phyloP scores from a whole-genome alignment of 305 asterid species.

The Solanum hybrid region DNA sequence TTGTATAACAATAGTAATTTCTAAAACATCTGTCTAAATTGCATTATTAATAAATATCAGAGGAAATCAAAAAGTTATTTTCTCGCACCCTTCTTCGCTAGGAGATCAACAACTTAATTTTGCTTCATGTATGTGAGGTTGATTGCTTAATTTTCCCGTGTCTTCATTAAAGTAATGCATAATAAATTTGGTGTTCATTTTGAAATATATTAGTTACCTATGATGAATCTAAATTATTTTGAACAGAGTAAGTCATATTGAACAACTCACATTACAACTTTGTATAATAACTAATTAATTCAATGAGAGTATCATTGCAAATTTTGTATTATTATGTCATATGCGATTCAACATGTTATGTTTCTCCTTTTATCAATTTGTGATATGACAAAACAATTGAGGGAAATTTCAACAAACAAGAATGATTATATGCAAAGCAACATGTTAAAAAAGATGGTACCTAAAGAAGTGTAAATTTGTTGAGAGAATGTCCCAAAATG shows the following conservation, averaged over 20 bases:
- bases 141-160: not conserved
- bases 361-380: not conserved
- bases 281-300: not conserved
- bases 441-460: not conserved
- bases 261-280: not conserved
- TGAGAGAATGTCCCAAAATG: constrained; percentile 9
- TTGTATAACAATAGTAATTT: not conserved
- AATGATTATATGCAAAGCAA: constrained; percentile 2
- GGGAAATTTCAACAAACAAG: not conserved
- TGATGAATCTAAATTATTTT: not conserved
- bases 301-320: not conserved
- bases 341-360: not conserved
- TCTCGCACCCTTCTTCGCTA: not conserved
- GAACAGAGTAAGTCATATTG: not conserved
- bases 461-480: constrained; percentile 1
- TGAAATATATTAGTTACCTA: not conserved
- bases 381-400: constrained; percentile 7
- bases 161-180: not conserved
- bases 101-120: not conserved
- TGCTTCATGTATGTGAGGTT: not conserved
- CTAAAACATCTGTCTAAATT: not conserved
- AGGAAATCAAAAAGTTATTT: not conserved
- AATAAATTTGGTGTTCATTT: not conserved
- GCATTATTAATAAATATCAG: not conserved
- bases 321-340: not conserved